Percentiles rank a stretch among this genome's conserved stretches.
These are phyloP conservation scores for Malassezia obtusa DNA, from an alignment of 1,284 basidiomycete genomes.

Conservation along the genomic window DNA sequence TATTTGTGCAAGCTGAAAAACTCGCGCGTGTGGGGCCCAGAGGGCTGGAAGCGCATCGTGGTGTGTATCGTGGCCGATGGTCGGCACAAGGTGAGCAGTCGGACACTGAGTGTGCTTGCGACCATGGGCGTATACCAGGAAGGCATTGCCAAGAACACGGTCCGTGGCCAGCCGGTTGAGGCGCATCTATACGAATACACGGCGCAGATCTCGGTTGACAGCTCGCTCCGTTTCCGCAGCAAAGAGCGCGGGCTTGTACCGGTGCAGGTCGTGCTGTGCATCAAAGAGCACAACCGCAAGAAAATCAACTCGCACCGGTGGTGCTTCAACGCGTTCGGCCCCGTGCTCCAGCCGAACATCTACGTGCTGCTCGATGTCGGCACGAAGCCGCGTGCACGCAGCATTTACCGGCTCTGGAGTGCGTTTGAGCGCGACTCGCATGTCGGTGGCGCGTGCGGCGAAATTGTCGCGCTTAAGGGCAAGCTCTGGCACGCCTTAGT, in stretches of 20 bases:
- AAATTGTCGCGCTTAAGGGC: constrained; percentile 46
- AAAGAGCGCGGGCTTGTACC: constrained; percentile 66
- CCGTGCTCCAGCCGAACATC: constrained; percentile 64
- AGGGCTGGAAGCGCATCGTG: constrained; percentile 80
- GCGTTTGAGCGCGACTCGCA: constrained; percentile 66
- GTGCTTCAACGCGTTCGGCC: constrained; percentile 29
- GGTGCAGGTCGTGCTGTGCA: constrained; percentile 49
- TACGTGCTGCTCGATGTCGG: constrained; percentile 86
- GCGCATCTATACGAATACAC: constrained; percentile 95
- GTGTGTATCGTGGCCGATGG: constrained; percentile 77
- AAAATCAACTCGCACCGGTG: constrained; percentile 79
- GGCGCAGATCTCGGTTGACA: constrained; percentile 76
- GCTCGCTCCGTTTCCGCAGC: constrained; percentile 81
- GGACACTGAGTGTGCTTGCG: constrained; percentile 74
- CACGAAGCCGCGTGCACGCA: constrained; percentile 61
- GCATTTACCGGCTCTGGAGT: constrained; percentile 95
- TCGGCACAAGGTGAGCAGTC: constrained; percentile 78
- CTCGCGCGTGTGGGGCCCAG: constrained; percentile 86
- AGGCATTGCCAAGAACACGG: constrained; percentile 75
- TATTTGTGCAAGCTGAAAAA: constrained; percentile 78
- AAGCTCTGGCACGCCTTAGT: constrained; percentile 67
- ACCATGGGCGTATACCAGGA: constrained; percentile 55
- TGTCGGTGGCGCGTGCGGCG: constrained; percentile 85
- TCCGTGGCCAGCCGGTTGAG: constrained; percentile 76
- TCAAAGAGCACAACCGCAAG: constrained; percentile 47